A percentile compares a stretch with the other conserved stretches of the same genome.
phyloP scores from a whole-genome alignment of 148 eudicot species.

The Rhododendron ferrugineum region DNA sequence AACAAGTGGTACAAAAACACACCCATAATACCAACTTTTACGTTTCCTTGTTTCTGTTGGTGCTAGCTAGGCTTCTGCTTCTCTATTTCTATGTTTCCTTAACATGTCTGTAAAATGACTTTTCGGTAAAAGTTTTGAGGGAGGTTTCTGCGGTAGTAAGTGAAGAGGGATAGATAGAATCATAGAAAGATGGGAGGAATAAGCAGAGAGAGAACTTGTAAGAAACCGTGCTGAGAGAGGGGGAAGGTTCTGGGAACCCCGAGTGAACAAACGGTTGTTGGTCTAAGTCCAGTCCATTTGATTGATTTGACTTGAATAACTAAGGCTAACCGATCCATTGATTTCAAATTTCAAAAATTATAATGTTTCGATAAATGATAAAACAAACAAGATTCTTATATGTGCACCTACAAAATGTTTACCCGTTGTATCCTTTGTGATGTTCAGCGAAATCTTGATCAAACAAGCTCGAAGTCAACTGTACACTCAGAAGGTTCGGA shows the following conservation, averaged over 20 bases:
- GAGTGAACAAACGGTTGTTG: not conserved
- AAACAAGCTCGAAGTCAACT: constrained; percentile 12
- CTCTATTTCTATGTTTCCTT: not conserved
- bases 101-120: not conserved
- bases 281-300: not conserved
- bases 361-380: not conserved
- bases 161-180: too few relatives aligned
- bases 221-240: too few relatives aligned
- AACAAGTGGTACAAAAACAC: constrained; percentile 15
- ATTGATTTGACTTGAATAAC: not conserved
- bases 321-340: too few relatives aligned
- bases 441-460: constrained; percentile 22
- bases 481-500: constrained; percentile 17
- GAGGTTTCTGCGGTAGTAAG: too few relatives aligned
- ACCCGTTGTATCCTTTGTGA: not conserved
- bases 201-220: too few relatives aligned
- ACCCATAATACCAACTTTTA: not conserved
- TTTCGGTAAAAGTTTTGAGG: too few relatives aligned
- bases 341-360: not conserved
- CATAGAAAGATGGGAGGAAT: too few relatives aligned
- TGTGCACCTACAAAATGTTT: not conserved
- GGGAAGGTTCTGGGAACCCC: too few relatives aligned
- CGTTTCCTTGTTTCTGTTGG: not conserved
- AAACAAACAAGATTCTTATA: not conserved
- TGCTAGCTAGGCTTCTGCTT: not conserved